Evolutionary conservation across 768 basidiomycete genomes (phyloP), one percentile per base, ranked within the genome.

Genomic region (Gloeophyllum trabeum): DNA sequence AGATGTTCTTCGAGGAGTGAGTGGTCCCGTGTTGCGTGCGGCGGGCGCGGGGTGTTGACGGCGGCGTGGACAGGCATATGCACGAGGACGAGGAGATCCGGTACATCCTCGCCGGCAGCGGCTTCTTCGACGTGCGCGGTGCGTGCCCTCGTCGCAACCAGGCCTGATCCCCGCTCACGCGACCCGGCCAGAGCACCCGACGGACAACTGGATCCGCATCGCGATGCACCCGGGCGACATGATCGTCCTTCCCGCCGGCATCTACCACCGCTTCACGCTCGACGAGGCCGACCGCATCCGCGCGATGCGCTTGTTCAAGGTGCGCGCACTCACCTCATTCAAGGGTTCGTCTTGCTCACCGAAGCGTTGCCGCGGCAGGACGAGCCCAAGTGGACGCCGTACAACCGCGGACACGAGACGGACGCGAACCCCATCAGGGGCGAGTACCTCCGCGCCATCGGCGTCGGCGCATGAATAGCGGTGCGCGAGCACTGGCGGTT

Each of bases 81-180:
- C 93, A 96, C 52, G 90, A 96, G 59, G 92, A 96, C 52, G 92
- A 97, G 54, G 92, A 97, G 61, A 94, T 93, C 54, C 71, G 92
- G 5, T 97, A 87, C 52, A 77, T 93, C 51, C 69, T 90, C 30
- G 67, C 72, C 1, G 93, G 93, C n/a, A 78, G 75, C 26, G 92
- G 90, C 0, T 98, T 79, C 69, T 97, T 96, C 55, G 93, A 97
- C 51, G 75, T 97, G 30, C 73, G 91, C 45, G 87, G 87, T 87
- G 49, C 43, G 77, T 52, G 20, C 13, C 35, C n/a, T n/a, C n/a
- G n/a, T n/a, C n/a, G n/a, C n/a, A n/a, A n/a, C n/a, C n/a, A n/a
- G n/a, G n/a, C n/a, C n/a, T n/a, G n/a, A n/a, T n/a, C n/a, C n/a
- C n/a, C n/a, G n/a, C n/a, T n/a, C n/a, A n/a, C n/a, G 10, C 28